Base-by-base conservation (phyloP, 192 early-diverging fungal species). In the Coemansia asiatica region DNA sequence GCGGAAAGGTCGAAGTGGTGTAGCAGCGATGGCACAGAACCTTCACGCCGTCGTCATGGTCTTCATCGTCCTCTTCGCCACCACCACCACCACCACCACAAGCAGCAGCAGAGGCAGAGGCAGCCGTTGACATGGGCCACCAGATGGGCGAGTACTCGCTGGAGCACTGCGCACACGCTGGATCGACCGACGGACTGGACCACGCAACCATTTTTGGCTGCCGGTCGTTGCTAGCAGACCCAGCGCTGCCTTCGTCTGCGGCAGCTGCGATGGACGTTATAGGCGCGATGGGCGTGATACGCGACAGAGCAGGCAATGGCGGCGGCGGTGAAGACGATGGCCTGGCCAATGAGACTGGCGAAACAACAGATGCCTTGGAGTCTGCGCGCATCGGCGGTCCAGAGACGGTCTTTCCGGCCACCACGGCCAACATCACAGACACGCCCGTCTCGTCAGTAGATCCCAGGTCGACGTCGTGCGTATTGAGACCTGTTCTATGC, bases 21-120 rank as follows among this genome's bases (percentile, higher is more conserved):
- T 81, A 66, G 66, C 78, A 81, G 10, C 78, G 65, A 18, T 81
- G 78, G 55, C 78, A 81, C 25, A 75, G 63, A 8, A 74, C 76
- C 4, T 60, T 47, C 38, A 61, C 38, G 25, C 50, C 57, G 21
- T 33, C 27, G 35, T 51, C 19, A 2, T 51, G 16, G 21, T 26
- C 22, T 25, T 33, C 10, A 2, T 51, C 25, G 5, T 19, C 58
- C 9, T 38, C 23, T 1, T 31, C 27, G 3, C 51, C 12, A 27
- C 19, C 28, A 6, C 22, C n/a, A 19, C 28, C 31, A 64, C 19
- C 10, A 0, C 4, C 19, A 19, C 8, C 35, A 50, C 26, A 51
- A 38, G 72, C 16, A 28, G 49, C 19, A 12, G 21, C 21, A 12
- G 21, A 21, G 38, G 44, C 7, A n/a, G n/a, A n/a, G 15, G 51